phyloP scores from a whole-genome alignment of 106 monocot genomes.

The Vanilla planifolia region DNA sequence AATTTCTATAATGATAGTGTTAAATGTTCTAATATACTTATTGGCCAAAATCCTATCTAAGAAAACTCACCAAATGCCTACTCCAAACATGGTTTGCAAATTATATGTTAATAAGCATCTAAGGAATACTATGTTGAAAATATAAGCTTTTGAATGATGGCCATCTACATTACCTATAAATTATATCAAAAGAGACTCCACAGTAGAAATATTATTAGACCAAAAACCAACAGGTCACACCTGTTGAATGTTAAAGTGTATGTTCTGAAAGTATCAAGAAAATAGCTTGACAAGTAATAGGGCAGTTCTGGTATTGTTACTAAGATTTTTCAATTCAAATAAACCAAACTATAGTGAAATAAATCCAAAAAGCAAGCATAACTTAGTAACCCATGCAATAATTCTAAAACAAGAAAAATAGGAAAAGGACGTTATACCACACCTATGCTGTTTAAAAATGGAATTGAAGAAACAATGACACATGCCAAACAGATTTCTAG shows the following conservation, averaged over 20 bases:
- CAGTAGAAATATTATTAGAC: background rate
- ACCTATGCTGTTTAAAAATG: background rate
- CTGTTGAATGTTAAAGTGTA: background rate
- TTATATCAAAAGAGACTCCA: background rate
- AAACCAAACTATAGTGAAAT: background rate
- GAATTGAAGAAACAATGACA: background rate
- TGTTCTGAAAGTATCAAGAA: background rate
- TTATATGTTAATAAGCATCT: slow-evolving; percentile 2
- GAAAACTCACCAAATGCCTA: background rate
- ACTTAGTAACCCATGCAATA: background rate
- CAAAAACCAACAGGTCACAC: background rate
- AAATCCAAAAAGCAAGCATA: background rate
- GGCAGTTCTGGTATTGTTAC: background rate
- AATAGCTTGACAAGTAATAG: background rate
- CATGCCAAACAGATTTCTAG: background rate
- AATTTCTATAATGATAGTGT: background rate
- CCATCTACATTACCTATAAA: background rate
- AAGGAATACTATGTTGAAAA: background rate
- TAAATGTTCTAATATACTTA: background rate
- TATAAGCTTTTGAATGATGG: slow-evolving; percentile 2
- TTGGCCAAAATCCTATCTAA: background rate
- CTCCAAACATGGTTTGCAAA: background rate
- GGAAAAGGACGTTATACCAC: background rate
- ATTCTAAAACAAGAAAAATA: background rate
- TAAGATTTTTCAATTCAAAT: background rate